These are phyloP conservation scores for Leucocoprinus sp. DNA, from an alignment of 768 basidiomycete genomes.

Conservation along the genomic window DNA sequence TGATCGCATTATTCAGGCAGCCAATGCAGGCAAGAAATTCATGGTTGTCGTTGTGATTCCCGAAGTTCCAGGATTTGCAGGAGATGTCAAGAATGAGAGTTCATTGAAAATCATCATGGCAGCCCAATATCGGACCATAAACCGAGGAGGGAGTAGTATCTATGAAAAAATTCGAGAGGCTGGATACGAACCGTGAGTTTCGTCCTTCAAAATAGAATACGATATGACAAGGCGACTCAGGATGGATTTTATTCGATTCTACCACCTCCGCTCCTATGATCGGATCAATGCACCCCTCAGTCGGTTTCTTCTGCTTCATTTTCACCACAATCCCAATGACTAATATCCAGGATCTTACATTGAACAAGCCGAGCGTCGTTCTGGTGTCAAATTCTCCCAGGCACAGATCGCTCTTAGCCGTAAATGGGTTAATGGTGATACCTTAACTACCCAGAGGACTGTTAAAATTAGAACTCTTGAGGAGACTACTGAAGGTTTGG, in stretches of 20 bases:
- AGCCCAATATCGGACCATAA: constrained; percentile 82
- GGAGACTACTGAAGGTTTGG: constrained; percentile 39
- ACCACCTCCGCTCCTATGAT: constrained; percentile 88
- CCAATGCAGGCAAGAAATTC: constrained; percentile 61
- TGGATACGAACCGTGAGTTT: constrained; percentile 69
- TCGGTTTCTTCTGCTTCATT: constrained; percentile 20
- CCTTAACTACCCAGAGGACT: constrained; percentile 34
- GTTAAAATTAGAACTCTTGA: constrained; percentile 52
- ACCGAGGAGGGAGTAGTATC: constrained; percentile 80
- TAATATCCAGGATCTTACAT: constrained; percentile 36
- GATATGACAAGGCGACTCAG: constrained; percentile 26
- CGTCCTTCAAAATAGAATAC: neutral
- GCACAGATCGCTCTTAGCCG: constrained; percentile 82
- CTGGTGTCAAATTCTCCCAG: constrained; percentile 74
- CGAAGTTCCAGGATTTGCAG: constrained; percentile 84
- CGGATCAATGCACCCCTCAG: constrained; percentile 73
- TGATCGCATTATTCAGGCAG: constrained; percentile 80
- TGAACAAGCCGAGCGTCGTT: constrained; percentile 59
- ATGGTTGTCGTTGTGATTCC: constrained; percentile 85
- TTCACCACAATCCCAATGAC: neutral
- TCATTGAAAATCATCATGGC: constrained; percentile 80
- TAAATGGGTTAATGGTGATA: constrained; percentile 56
- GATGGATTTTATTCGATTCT: constrained; percentile 83
- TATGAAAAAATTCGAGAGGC: constrained; percentile 74
- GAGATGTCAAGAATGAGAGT: constrained; percentile 62